Conservation (phyloP, 768 basidiomycete species). For the Pleurotus ostreatus region DNA sequence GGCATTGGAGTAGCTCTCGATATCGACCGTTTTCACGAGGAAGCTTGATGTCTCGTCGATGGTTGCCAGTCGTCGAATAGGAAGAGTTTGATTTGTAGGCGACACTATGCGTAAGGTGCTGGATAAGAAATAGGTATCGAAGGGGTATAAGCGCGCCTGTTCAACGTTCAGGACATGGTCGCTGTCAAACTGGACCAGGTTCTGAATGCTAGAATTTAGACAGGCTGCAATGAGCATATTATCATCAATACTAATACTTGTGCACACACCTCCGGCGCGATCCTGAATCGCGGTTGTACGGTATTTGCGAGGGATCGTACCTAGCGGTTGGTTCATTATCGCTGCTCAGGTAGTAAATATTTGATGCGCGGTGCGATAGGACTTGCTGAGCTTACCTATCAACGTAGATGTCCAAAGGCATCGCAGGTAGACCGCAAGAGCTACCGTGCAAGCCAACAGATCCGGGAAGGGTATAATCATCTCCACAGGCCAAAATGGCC, state of each 20-base stretch:
- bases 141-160: conserved; percentile 50
- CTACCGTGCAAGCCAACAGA: conserved; percentile 45
- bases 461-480: conserved; percentile 36
- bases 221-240: background rate
- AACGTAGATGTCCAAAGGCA: conserved; percentile 39
- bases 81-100: conserved; percentile 29
- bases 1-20: conserved; percentile 28
- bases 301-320: conserved; percentile 46
- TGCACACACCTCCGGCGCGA: conserved; percentile 35
- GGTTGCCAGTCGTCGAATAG: conserved; percentile 39
- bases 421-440: conserved; percentile 43
- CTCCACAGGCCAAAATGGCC: conserved; percentile 52
- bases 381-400: conserved; percentile 35
- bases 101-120: conserved; percentile 42
- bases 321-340: conserved; percentile 28
- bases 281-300: conserved; percentile 35
- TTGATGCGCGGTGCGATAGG: background rate
- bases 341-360: conserved; percentile 18
- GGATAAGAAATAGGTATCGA: conserved; percentile 49
- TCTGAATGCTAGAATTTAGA: conserved; percentile 39
- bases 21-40: conserved; percentile 34
- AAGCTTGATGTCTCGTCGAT: conserved; percentile 46
- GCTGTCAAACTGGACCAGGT: conserved; percentile 52
- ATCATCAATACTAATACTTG: no score
- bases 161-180: conserved; percentile 55